Evolutionary conservation across 1,284 basidiomycete genomes (phyloP).

Genomic region (Wallemia mellicola): DNA sequence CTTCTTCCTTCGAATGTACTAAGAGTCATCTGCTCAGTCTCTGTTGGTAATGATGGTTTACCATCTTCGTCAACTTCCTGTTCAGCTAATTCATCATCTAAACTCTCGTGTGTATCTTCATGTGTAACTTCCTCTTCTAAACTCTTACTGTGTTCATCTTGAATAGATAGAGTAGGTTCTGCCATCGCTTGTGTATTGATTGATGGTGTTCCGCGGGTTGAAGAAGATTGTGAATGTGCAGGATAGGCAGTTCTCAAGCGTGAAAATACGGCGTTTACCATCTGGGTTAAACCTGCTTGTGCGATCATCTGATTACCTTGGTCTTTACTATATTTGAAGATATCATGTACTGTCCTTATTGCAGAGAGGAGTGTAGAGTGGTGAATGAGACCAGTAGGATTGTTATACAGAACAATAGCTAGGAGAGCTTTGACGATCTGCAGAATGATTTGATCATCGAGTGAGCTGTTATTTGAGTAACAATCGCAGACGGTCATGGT

Average conservation of each 20-base stretch:
- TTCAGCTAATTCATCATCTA: background rate
- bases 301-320: conserved; percentile 83
- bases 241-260: conserved; percentile 17
- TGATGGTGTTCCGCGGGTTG: background rate
- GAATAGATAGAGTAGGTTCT: background rate
- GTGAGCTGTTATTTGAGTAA: conserved; percentile 36
- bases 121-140: background rate
- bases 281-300: conserved; percentile 81
- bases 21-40: background rate
- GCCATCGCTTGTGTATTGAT: too few species aligned
- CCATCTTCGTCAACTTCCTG: background rate
- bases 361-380: conserved; percentile 80
- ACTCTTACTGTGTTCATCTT: background rate
- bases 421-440: conserved; percentile 86
- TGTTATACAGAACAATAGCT: conserved; percentile 42
- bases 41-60: background rate
- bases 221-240: background rate
- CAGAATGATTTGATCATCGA: conserved; percentile 61
- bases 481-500: conserved; percentile 78
- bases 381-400: conserved; percentile 49
- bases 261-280: conserved; percentile 81
- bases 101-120: background rate
- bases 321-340: conserved; percentile 66
- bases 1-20: conserved; percentile 9
- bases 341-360: conserved; percentile 82